Percentiles rank a stretch among this genome's conserved stretches.
Conservation (phyloP, 108 stramenopile genomes). For the Poteriospumella lacustris region DNA sequence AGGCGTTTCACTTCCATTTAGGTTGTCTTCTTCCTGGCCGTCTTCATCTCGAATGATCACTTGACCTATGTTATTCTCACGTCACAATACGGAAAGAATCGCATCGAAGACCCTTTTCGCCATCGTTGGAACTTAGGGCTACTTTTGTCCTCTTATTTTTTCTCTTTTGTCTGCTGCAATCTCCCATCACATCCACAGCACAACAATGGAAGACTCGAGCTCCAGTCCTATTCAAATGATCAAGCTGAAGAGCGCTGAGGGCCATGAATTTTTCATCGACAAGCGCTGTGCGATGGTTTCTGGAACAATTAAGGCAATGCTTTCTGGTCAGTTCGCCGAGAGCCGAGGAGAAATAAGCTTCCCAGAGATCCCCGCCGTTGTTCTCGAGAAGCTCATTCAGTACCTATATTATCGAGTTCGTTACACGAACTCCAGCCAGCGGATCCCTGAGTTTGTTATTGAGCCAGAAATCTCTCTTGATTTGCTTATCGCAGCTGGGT, state of each 20-base stretch:
- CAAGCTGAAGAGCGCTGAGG: conserved; percentile 51
- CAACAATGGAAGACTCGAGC: too few relatives aligned
- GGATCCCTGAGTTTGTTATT: conserved; percentile 58
- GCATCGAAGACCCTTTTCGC: too few relatives aligned
- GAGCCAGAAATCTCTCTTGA: conserved; percentile 62
- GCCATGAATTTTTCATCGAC: conserved; percentile 61
- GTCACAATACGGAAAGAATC: too few relatives aligned
- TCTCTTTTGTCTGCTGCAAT: too few relatives aligned
- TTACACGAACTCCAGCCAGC: conserved; percentile 49
- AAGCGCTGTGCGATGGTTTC: conserved; percentile 54
- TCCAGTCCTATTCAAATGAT: too few relatives aligned
- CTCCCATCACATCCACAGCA: too few relatives aligned
- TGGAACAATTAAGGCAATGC: conserved; percentile 62
- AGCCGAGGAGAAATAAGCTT: conserved; percentile 53
- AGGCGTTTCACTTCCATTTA: too few relatives aligned
- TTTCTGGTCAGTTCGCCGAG: conserved; percentile 43
- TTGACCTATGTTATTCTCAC: too few relatives aligned
- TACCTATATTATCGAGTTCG: conserved; percentile 55
- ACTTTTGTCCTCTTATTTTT: too few relatives aligned
- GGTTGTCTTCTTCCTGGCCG: too few relatives aligned
- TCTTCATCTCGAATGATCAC: too few relatives aligned
- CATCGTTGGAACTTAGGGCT: too few relatives aligned
- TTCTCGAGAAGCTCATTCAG: conserved; percentile 64
- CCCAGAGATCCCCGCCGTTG: conserved; percentile 56
- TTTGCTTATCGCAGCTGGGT: conserved; percentile 61